phyloP scores from a whole-genome alignment of 108 stramenopile genomes.

The Skeletonema potamos region DNA sequence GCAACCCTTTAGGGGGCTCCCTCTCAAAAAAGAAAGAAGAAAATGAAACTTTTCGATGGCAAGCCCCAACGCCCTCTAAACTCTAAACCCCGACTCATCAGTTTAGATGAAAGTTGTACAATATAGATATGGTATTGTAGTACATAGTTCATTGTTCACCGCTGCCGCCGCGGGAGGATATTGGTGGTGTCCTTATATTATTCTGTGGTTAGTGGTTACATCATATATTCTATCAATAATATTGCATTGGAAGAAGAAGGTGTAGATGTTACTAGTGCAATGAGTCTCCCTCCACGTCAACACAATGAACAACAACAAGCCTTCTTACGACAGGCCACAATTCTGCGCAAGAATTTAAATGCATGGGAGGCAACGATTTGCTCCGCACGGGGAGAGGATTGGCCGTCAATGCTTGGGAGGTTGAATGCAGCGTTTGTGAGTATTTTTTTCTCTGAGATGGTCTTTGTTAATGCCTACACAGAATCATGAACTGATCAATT shows the following conservation, averaged over 20 bases:
- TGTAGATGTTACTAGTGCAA: background rate
- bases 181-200: no score
- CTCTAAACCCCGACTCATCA: no score
- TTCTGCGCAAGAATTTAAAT: slow-evolving; percentile 74
- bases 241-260: background rate
- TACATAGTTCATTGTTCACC: no score
- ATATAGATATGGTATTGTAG: no score
- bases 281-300: slow-evolving; percentile 37
- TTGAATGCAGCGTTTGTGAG: slow-evolving; percentile 80
- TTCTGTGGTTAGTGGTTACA: no score
- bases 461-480: background rate
- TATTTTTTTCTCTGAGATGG: background rate
- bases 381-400: slow-evolving; percentile 73
- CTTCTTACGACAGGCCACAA: slow-evolving; percentile 72
- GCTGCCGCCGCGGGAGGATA: no score
- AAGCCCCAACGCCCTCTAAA: background rate
- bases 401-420: slow-evolving; percentile 83
- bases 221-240: no score
- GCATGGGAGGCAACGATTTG: slow-evolving; percentile 78
- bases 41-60: background rate
- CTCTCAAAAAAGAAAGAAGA: background rate
- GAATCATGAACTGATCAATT: background rate
- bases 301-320: slow-evolving; percentile 58
- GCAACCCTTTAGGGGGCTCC: background rate
- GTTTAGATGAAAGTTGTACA: no score